Conservation (phyloP, 345 rosid species). For the Microcos paniculata region DNA sequence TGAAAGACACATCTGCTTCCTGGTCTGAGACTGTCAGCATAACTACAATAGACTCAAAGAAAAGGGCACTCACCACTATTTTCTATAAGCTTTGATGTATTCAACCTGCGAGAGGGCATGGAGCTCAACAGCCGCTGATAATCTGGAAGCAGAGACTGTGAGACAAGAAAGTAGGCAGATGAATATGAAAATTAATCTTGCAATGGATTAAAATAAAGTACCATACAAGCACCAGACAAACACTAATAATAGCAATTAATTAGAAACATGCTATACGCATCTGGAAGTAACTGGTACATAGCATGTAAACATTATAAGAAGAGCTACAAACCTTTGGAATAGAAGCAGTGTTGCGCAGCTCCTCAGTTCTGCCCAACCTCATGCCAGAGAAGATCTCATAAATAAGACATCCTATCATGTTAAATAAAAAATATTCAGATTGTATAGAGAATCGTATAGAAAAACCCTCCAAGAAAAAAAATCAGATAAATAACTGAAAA, state of each 20-base stretch:
- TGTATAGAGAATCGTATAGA: background rate
- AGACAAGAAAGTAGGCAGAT: slow-evolving; percentile 45
- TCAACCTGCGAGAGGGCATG: slow-evolving; percentile 96
- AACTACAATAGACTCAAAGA: slow-evolving; percentile 3
- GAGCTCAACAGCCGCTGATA: slow-evolving; percentile 98
- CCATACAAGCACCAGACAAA: slow-evolving; percentile 7
- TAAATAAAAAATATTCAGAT: slow-evolving; percentile 4
- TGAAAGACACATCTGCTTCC: background rate
- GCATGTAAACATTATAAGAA: background rate
- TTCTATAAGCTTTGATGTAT: slow-evolving; percentile 88
- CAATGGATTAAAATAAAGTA: slow-evolving; percentile 23
- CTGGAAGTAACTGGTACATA: background rate
- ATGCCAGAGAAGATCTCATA: slow-evolving; percentile 87
- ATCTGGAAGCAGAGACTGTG: slow-evolving; percentile 99
- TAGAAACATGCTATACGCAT: background rate
- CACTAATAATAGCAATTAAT: background rate
- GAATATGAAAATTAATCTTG: slow-evolving; percentile 41
- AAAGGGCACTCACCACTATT: slow-evolving; percentile 69
- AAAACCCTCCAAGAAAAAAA: background rate
- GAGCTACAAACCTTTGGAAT: slow-evolving; percentile 76
- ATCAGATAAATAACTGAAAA: background rate
- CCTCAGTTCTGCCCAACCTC: slow-evolving; percentile 91
- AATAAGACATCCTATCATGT: slow-evolving; percentile 77
- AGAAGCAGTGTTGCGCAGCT: slow-evolving; percentile 85
- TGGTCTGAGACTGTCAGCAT: background rate